phyloP scores from a whole-genome alignment of 169 alveolate species.

The Plasmodium inui region DNA sequence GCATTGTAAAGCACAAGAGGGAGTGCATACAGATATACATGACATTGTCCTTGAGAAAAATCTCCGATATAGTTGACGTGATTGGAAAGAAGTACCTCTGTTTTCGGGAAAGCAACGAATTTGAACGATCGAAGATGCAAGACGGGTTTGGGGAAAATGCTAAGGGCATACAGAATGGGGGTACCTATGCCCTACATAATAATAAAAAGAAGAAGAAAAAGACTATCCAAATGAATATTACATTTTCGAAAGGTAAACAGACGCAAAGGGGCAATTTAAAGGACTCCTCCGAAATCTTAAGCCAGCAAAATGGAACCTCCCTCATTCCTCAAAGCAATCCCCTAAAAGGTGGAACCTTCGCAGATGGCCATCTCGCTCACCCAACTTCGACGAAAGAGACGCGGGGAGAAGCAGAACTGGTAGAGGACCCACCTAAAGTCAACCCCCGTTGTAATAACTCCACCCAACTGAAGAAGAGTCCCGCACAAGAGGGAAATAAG shows the following conservation, averaged over 20 bases:
- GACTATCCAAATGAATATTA: not conserved
- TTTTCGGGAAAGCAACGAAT: not conserved
- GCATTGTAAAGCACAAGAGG: constrained; percentile 7
- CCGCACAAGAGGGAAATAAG: not conserved
- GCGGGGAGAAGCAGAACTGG: not conserved
- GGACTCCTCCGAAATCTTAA: not conserved
- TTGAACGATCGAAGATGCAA: not conserved
- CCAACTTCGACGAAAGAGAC: not conserved
- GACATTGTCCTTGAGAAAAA: not conserved
- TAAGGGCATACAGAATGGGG: not conserved
- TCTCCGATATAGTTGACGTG: constrained; percentile 31
- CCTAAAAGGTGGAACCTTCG: not conserved
- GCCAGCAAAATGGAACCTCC: not conserved
- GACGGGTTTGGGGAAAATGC: not conserved
- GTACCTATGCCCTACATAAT: not conserved
- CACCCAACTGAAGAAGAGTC: not conserved
- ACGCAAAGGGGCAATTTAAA: not conserved
- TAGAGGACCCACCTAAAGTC: not conserved
- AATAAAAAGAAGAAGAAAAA: not conserved
- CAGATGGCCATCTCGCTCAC: not conserved
- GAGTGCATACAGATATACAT: constrained; percentile 40
- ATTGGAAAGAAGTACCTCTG: constrained; percentile 38
- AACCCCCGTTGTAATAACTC: not conserved
- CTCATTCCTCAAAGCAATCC: not conserved
- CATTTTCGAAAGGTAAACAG: not conserved